Evolutionary conservation across 345 rosid genomes (phyloP).

Genomic region (Salix purpurea): DNA sequence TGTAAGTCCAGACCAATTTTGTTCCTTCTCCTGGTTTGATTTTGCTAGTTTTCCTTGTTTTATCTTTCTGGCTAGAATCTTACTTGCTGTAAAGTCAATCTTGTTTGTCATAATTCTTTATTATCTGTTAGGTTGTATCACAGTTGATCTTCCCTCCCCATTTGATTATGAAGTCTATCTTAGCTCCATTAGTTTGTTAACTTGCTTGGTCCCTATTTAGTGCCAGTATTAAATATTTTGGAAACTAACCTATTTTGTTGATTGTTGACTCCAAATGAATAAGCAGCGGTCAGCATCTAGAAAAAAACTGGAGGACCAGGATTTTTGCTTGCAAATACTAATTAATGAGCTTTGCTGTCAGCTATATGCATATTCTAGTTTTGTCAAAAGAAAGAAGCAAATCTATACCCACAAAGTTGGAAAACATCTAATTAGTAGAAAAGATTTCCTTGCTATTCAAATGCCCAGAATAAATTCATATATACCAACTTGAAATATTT

Average conservation of each 20-base stretch:
- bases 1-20: slow-evolving; percentile 39
- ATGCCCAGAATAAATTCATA: background rate
- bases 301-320: background rate
- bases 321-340: background rate
- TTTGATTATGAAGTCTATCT: background rate
- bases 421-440: background rate
- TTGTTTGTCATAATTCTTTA: background rate
- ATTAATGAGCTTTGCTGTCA: background rate
- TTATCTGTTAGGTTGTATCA: background rate
- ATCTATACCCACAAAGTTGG: background rate
- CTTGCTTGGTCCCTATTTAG: background rate
- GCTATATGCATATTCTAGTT: background rate
- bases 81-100: background rate
- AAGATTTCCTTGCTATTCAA: background rate
- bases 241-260: background rate
- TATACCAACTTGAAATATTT: background rate
- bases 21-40: slow-evolving; percentile 6
- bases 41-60: background rate
- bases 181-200: background rate
- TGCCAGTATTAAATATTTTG: background rate
- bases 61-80: background rate
- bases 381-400: background rate
- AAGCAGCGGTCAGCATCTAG: background rate
- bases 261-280: background rate
- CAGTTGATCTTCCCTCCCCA: background rate